Evolutionary conservation across 768 basidiomycete genomes (phyloP).

Genomic region (Hortiboletus campestris): DNA sequence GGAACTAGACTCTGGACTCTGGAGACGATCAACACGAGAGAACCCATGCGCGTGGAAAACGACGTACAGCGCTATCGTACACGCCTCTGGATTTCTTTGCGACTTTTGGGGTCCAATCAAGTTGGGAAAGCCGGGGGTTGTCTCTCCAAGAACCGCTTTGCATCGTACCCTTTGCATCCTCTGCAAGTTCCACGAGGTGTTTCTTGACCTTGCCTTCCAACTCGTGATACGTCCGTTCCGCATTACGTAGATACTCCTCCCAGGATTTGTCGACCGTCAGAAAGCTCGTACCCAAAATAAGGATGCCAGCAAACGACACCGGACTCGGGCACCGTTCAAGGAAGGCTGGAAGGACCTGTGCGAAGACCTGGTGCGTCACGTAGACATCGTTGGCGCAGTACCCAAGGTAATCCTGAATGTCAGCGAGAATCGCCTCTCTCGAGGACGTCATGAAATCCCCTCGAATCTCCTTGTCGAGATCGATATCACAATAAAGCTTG

Average conservation of each 20-base stretch:
- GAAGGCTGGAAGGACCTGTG: slow-evolving; percentile 76
- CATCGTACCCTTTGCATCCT: slow-evolving; percentile 50
- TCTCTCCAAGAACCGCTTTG: slow-evolving; percentile 55
- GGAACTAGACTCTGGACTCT: slow-evolving; percentile 5
- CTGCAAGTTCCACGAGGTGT: slow-evolving; percentile 68
- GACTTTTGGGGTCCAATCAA: slow-evolving; percentile 93
- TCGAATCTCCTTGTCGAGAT: slow-evolving; percentile 74
- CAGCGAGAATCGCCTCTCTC: slow-evolving; percentile 60
- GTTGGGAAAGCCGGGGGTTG: slow-evolving; percentile 83
- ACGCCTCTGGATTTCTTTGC: slow-evolving; percentile 69
- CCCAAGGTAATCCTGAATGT: slow-evolving; percentile 68
- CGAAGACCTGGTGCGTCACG: slow-evolving; percentile 80
- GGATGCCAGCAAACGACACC: slow-evolving; percentile 86
- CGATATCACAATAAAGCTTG: slow-evolving; percentile 80
- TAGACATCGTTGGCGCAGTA: slow-evolving; percentile 88
- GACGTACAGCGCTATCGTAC: slow-evolving; percentile 23
- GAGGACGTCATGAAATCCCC: slow-evolving; percentile 72
- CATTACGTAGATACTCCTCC: slow-evolving; percentile 76
- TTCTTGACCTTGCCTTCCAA: slow-evolving; percentile 61
- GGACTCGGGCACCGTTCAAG: slow-evolving; percentile 84
- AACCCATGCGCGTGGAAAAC: background rate
- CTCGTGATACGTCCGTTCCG: slow-evolving; percentile 73
- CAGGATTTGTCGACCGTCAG: slow-evolving; percentile 88
- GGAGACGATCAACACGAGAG: background rate
- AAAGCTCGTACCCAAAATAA: slow-evolving; percentile 91